Base-by-base conservation (phyloP, 2,329 filamentous ascomycete genomes). In the Aspergillus ustus region DNA sequence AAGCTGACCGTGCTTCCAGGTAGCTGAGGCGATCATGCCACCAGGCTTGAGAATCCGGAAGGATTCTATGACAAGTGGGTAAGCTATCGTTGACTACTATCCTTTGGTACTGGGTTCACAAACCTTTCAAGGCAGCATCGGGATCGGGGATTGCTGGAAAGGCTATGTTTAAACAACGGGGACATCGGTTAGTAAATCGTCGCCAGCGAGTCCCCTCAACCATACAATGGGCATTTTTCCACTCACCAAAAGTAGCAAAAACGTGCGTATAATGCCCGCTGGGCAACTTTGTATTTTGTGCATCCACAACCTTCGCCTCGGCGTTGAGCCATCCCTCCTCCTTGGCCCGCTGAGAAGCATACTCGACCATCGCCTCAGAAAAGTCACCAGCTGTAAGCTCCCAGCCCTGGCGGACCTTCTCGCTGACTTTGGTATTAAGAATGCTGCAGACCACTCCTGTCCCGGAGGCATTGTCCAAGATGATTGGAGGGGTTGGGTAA, bases 391-490 rank as follows among this genome's bases (percentile, higher is more conserved):
- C 84, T n/a, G 83, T 67, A 57, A 87, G 76, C 22, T 75, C 77
- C 71, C 83, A 84, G 57, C 71, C 67, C 8, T 67, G 69, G 20
- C 83, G 73, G 5, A 80, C 70, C 1, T 78, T 67, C 7, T 69
- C 70, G 13, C 76, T 64, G 15, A 86, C 61, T 2, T 67, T 69
- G 9, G 69, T 69, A 59, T 84, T 79, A 15, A 86, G 66, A 28
- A 80, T 70, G 8, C 80, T 78, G 1, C 80, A 81, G 13, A 85
- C 74, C 17, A 84, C 76, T 0, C 84, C 85, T 4, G 78, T 77
- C 0, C 85, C 85, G 59, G 84, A 87, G 7, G 82, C 84, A 63
- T 80, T 81, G 61, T 87, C 85, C 11, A 87, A 69, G 25, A 87
- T 62, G 7, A 72, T 65, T 2, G 77, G 64, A 15, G 71, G 66